Evolutionary conservation across 768 basidiomycete species (phyloP).

Genomic region (Chalciporus piperatus): DNA sequence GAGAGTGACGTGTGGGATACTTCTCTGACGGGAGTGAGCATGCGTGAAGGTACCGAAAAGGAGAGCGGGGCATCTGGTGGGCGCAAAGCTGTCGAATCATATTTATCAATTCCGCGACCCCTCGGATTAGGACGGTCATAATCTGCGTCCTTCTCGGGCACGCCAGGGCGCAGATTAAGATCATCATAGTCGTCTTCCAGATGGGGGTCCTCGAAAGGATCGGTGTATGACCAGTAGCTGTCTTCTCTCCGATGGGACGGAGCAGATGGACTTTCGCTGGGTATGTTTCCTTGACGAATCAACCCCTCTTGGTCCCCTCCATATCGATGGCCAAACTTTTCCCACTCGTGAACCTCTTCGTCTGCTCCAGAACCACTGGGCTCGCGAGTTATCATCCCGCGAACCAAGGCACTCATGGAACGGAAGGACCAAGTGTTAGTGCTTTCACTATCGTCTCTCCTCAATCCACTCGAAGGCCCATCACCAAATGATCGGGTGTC

Average conservation of each 20-base stretch:
- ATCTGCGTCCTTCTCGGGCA: constrained; percentile 20
- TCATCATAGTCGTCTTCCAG: constrained; percentile 18
- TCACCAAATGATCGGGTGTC: constrained; percentile 52
- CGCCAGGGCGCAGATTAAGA: constrained; percentile 8
- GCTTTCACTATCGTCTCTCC: constrained; percentile 41
- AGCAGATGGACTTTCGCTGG: constrained; percentile 5
- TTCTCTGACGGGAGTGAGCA: constrained; percentile 35
- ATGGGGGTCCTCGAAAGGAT: constrained; percentile 41
- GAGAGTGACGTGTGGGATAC: constrained; percentile 23
- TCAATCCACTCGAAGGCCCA: constrained; percentile 13
- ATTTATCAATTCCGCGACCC: constrained; percentile 10
- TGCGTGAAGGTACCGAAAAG: constrained; percentile 22
- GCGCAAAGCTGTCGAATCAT: constrained; percentile 14
- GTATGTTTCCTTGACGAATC: constrained; percentile 18
- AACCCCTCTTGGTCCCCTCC: constrained; percentile 17
- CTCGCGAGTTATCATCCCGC: constrained; percentile 27
- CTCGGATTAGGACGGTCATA: constrained; percentile 12
- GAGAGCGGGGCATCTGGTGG: constrained; percentile 11
- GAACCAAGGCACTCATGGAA: constrained; percentile 34
- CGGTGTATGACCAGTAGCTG: constrained; percentile 39
- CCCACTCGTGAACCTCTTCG: constrained; percentile 17
- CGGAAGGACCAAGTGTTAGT: constrained; percentile 52
- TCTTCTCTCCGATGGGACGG: constrained; percentile 11
- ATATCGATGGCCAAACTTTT: constrained; percentile 15
- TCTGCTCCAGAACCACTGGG: constrained; percentile 22